phyloP scores from a whole-genome alignment of 2,329 filamentous ascomycete genomes.

The Colletotrichum sp. region DNA sequence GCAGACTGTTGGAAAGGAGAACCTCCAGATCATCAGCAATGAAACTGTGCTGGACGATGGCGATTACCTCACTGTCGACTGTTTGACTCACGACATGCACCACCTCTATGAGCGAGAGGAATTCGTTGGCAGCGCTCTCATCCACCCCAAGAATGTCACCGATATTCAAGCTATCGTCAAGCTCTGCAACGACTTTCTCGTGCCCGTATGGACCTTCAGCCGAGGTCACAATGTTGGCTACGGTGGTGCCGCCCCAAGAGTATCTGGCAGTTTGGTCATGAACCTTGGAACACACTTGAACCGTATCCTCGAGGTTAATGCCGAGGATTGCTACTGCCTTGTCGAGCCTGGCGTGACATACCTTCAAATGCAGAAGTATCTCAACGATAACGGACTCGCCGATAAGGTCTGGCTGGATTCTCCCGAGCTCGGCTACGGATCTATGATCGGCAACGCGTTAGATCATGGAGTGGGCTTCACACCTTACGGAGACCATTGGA shows the following conservation, averaged over 20 bases:
- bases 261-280: constrained; percentile 54
- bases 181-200: constrained; percentile 47
- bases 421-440: constrained; percentile 46
- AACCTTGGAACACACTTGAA: constrained; percentile 61
- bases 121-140: constrained; percentile 45
- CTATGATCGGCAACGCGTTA: constrained; percentile 49
- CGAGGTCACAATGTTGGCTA: constrained; percentile 58
- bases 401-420: constrained; percentile 48
- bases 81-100: constrained; percentile 35
- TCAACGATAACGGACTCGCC: constrained; percentile 44
- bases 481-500: constrained; percentile 42
- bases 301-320: constrained; percentile 55
- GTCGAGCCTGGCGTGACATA: constrained; percentile 63
- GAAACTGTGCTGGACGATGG: constrained; percentile 3
- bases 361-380: constrained; percentile 53
- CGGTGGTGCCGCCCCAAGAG: constrained; percentile 58
- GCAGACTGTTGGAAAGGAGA: not conserved
- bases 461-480: constrained; percentile 54
- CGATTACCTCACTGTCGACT: constrained; percentile 11
- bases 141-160: constrained; percentile 32
- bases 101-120: constrained; percentile 46
- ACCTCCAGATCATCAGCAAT: constrained; percentile 8
- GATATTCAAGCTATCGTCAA: constrained; percentile 52
- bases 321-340: constrained; percentile 52
- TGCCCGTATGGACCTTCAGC: constrained; percentile 55